Conservation (phyloP, 169 alveolate genomes). For the Cryptosporidium felis region DNA sequence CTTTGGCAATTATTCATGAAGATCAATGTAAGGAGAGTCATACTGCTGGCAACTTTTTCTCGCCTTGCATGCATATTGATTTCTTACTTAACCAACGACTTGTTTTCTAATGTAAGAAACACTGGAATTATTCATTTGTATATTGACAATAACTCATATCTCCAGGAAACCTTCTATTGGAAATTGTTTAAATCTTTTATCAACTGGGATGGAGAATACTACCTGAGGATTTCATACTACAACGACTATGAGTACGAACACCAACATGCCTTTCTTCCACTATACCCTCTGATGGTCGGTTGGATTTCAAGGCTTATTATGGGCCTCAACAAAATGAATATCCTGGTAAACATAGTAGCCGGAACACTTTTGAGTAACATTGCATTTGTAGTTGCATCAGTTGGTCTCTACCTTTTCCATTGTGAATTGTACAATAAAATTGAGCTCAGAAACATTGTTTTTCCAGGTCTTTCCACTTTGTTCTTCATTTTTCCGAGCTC, state of each 20-base stretch:
- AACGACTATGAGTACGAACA: constrained; percentile 47
- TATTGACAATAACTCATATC: background rate
- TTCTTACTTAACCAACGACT: constrained; percentile 8
- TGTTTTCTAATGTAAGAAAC: constrained; percentile 20
- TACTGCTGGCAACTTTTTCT: constrained; percentile 1
- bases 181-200: constrained; percentile 33
- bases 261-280: constrained; percentile 58
- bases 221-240: constrained; percentile 13
- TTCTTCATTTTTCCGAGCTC: constrained; percentile 51
- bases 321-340: background rate
- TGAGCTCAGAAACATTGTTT: background rate
- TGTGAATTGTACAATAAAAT: background rate
- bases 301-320: background rate
- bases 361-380: constrained; percentile 27
- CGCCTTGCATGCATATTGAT: constrained; percentile 22
- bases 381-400: constrained; percentile 30
- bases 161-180: constrained; percentile 9
- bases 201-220: constrained; percentile 67
- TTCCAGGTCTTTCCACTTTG: constrained; percentile 40
- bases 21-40: background rate
- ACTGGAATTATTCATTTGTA: constrained; percentile 18
- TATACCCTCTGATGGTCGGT: constrained; percentile 13
- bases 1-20: background rate
- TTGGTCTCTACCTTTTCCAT: constrained; percentile 41
- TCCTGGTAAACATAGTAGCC: background rate